phyloP scores from a whole-genome alignment of 768 basidiomycete genomes.

The Suillus fuscotomentosus region DNA sequence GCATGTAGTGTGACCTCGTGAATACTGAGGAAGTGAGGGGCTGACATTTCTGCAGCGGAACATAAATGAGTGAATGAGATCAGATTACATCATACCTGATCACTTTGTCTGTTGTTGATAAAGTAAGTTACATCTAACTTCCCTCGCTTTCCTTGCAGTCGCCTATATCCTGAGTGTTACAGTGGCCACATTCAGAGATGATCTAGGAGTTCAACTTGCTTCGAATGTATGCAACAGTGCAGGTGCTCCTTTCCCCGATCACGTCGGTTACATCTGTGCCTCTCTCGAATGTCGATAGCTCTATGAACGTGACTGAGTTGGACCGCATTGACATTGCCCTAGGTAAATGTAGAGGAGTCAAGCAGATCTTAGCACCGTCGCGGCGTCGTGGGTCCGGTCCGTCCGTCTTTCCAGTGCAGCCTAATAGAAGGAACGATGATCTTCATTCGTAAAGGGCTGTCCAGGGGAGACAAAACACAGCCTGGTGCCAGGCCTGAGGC shows the following conservation, averaged over 20 bases:
- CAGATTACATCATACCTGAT: neutral
- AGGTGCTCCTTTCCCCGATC: neutral
- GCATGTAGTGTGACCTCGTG: conserved; percentile 17
- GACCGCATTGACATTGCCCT: neutral
- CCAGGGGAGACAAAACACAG: neutral
- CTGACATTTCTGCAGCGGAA: neutral
- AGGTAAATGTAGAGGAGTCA: neutral
- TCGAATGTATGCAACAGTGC: neutral
- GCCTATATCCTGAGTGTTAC: neutral
- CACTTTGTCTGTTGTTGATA: neutral
- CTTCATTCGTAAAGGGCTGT: neutral
- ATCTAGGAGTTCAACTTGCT: neutral
- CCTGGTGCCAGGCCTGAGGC: neutral
- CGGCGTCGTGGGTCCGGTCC: neutral
- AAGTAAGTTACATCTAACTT: no score
- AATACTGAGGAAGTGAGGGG: neutral
- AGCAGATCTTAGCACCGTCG: neutral
- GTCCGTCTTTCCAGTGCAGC: neutral
- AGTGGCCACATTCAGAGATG: neutral
- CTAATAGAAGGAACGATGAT: neutral
- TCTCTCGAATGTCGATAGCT: neutral
- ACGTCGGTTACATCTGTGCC: neutral
- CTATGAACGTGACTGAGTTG: neutral
- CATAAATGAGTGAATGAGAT: neutral
- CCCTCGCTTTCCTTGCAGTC: neutral